Percentiles rank a stretch among this genome's conserved stretches.
These are phyloP conservation scores for Neocatenulostroma microsporum DNA, from an alignment of 2,329 filamentous ascomycete species.

Conservation along the genomic window DNA sequence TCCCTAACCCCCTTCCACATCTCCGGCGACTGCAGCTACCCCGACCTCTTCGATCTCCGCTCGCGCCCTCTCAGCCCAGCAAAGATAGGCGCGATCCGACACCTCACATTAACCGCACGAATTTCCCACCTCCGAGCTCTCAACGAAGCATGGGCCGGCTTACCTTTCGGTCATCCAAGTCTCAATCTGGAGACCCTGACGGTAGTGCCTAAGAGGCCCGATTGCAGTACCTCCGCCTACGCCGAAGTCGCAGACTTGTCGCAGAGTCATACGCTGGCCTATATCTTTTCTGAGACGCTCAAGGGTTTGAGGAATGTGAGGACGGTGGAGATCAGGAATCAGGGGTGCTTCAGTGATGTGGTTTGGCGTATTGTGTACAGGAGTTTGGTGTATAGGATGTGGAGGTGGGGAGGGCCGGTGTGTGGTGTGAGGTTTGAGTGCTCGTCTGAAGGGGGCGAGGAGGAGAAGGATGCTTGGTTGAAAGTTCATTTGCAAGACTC, in stretches of 20 bases:
- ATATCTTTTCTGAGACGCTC: conserved; percentile 30
- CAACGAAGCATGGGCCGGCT: conserved; percentile 29
- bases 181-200: conserved; percentile 27
- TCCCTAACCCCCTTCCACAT: conserved; percentile 24
- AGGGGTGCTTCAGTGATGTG: conserved; percentile 26
- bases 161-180: conserved; percentile 27
- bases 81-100: conserved; percentile 23
- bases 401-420: conserved; percentile 28
- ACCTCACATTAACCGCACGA: conserved; percentile 27
- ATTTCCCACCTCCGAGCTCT: conserved; percentile 26
- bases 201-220: conserved; percentile 26
- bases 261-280: conserved; percentile 30
- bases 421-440: conserved; percentile 26
- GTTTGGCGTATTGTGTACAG: conserved; percentile 30
- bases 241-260: conserved; percentile 30
- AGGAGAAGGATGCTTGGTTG: conserved; percentile 11
- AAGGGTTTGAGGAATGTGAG: conserved; percentile 25
- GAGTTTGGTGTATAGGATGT: conserved; percentile 26
- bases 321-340: conserved; percentile 25
- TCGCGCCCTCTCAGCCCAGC: conserved; percentile 13
- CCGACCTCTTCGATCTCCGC: conserved; percentile 22
- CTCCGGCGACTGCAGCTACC: conserved; percentile 17
- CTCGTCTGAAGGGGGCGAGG: conserved; percentile 7
- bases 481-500: conserved; percentile 8
- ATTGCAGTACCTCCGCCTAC: conserved; percentile 21